Evolutionary conservation across 129 eudicot genomes (phyloP).

Genomic region (Pittosporum tobira): DNA sequence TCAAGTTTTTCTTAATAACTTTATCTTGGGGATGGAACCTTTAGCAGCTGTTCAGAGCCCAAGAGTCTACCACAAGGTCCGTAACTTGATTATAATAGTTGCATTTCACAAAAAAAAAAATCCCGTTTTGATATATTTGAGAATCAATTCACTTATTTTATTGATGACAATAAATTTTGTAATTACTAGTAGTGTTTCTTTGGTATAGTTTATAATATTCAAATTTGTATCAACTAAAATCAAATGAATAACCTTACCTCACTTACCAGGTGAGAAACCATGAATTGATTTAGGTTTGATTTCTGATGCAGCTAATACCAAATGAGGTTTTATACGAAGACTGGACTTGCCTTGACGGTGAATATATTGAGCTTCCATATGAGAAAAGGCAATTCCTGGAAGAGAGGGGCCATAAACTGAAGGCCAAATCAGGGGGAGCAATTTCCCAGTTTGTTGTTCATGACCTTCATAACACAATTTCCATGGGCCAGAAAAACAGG

Average conservation of each 20-base stretch:
- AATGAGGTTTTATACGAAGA: conserved; percentile 67
- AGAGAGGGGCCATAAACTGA: conserved; percentile 55
- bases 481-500: conserved; percentile 27
- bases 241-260: too few relatives aligned
- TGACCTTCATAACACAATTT: conserved; percentile 19
- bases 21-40: conserved; percentile 82
- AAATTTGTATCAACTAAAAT: too few relatives aligned
- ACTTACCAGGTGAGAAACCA: too few relatives aligned
- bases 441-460: conserved; percentile 75
- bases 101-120: too few relatives aligned
- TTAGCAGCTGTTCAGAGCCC: conserved; percentile 62
- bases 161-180: too few relatives aligned
- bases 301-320: conserved; percentile 53
- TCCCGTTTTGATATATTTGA: too few relatives aligned
- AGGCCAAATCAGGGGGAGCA: conserved; percentile 58
- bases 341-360: conserved; percentile 64
- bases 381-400: conserved; percentile 38
- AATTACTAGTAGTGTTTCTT: too few relatives aligned
- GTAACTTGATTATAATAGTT: too few relatives aligned
- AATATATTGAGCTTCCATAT: conserved; percentile 56
- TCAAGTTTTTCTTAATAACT: conserved; percentile 83
- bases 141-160: too few relatives aligned
- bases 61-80: conserved; percentile 86
- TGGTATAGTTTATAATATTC: too few relatives aligned
- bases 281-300: neutral